Conservation (phyloP, 805 yeast genomes). For the Wickerhamomyces subpelliculosus region DNA sequence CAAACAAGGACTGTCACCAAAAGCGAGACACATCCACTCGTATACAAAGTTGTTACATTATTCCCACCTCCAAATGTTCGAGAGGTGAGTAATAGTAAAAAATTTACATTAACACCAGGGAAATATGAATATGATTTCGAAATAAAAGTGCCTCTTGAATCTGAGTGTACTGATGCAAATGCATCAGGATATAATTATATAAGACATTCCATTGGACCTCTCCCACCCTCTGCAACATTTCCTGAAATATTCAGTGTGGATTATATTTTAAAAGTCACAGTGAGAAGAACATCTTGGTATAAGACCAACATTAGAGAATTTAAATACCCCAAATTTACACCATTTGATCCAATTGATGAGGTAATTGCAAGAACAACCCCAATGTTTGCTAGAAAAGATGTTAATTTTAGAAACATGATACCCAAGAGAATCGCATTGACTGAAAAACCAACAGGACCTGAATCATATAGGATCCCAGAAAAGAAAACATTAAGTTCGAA, state of each 20-base stretch:
- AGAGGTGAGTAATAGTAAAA: conserved; percentile 33
- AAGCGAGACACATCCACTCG: conserved; percentile 28
- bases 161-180: neutral
- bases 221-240: no score
- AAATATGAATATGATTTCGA: conserved; percentile 39
- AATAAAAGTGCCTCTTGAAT: neutral
- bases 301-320: conserved; percentile 30
- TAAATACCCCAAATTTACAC: conserved; percentile 22
- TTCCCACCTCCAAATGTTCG: conserved; percentile 44
- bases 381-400: conserved; percentile 36
- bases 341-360: conserved; percentile 1
- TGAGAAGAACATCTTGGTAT: conserved; percentile 42
- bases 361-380: conserved; percentile 28
- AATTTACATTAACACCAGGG: conserved; percentile 31
- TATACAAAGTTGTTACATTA: conserved; percentile 38
- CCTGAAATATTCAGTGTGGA: no score
- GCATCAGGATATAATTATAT: neutral
- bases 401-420: conserved; percentile 29
- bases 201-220: no score
- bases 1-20: neutral
- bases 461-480: neutral
- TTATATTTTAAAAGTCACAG: conserved; percentile 55
- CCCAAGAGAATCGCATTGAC: conserved; percentile 37
- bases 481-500: neutral
- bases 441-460: conserved; percentile 1